Conservation (phyloP, 345 rosid species). For the sweet orange (Citrus sinensis) region DNA sequence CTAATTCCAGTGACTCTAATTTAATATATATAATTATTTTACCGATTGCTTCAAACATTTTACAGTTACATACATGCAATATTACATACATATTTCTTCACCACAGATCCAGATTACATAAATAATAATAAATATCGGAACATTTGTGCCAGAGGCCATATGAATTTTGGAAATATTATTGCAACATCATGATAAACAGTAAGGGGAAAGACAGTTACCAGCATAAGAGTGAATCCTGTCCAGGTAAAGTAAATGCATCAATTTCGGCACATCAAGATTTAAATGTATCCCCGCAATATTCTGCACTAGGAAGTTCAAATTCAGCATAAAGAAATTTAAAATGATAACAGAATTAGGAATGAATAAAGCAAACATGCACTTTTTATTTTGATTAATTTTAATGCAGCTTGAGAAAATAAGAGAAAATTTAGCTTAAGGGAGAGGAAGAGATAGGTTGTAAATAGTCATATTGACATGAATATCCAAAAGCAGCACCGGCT, state of each 20-base stretch:
- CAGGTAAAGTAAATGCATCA: constrained; percentile 64
- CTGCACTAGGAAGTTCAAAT: constrained; percentile 54
- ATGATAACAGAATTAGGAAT: constrained; percentile 3
- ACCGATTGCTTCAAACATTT: background rate
- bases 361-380: background rate
- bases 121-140: background rate
- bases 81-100: background rate
- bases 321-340: constrained; percentile 20
- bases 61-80: background rate
- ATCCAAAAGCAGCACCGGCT: background rate
- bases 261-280: constrained; percentile 77
- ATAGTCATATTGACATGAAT: background rate
- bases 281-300: constrained; percentile 62
- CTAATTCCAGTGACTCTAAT: background rate
- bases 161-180: background rate
- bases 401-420: background rate
- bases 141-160: background rate
- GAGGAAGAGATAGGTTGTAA: background rate
- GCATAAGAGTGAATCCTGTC: constrained; percentile 70
- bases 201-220: constrained; percentile 43
- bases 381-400: background rate
- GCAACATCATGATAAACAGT: background rate
- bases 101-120: background rate
- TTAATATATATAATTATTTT: background rate
- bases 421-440: background rate